These are phyloP conservation scores for Microthyrium microscopicum DNA, from an alignment of 2,329 filamentous ascomycete genomes.

Conservation along the genomic window DNA sequence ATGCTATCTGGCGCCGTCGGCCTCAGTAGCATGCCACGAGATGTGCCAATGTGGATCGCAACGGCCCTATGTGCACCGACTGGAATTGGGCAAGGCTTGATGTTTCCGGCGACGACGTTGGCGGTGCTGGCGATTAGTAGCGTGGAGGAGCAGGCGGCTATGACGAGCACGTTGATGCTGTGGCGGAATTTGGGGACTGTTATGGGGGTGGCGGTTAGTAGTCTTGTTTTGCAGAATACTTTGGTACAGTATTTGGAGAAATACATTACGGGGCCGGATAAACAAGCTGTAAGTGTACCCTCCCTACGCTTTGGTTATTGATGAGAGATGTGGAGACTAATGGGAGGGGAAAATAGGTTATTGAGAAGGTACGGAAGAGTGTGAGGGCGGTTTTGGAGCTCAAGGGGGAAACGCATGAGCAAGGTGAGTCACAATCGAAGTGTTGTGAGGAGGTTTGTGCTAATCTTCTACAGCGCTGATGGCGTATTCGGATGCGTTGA, in stretches of 20 bases:
- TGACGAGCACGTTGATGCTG: conserved; percentile 51
- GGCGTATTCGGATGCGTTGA: conserved; percentile 14
- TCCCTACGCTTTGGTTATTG: neutral
- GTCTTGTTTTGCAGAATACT: conserved; percentile 57
- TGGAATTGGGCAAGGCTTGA: conserved; percentile 24
- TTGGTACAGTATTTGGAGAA: conserved; percentile 41
- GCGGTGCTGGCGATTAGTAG: conserved; percentile 25
- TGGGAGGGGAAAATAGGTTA: no score
- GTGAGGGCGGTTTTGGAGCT: conserved; percentile 31
- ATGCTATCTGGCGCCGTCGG: conserved; percentile 22
- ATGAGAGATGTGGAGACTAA: neutral
- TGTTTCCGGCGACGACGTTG: conserved; percentile 25
- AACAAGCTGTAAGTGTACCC: conserved; percentile 26
- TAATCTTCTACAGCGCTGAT: neutral
- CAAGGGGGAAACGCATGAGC: conserved; percentile 26
- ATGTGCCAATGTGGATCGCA: conserved; percentile 24
- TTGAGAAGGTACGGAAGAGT: conserved; percentile 32
- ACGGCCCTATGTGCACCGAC: conserved; percentile 23
- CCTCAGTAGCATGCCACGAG: conserved; percentile 20
- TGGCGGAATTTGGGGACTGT: conserved; percentile 58
- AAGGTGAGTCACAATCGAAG: conserved; percentile 22
- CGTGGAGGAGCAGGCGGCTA: conserved; percentile 28
- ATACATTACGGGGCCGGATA: conserved; percentile 42
- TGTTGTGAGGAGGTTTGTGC: neutral
- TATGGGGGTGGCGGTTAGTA: conserved; percentile 55